These are phyloP conservation scores for Arthrobotrys sinensis DNA, from an alignment of 2,329 filamentous ascomycete species.

Conservation along the genomic window DNA sequence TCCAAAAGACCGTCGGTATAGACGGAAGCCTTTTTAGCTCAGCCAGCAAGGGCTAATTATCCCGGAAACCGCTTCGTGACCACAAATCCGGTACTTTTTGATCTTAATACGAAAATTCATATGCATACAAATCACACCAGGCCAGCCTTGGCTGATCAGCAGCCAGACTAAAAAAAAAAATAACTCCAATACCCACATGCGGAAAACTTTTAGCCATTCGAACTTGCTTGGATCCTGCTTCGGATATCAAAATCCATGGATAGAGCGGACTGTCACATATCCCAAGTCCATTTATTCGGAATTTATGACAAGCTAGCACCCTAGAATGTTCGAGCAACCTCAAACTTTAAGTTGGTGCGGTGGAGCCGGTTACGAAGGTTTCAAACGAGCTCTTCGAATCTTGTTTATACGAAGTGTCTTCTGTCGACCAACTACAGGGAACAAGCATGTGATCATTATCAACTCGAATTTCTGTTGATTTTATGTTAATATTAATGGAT, in stretches of 20 bases:
- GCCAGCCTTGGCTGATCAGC: slow-evolving; percentile 17
- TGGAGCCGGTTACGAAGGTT: slow-evolving; percentile 6
- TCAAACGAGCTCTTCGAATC: slow-evolving; percentile 33
- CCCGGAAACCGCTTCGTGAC: slow-evolving; percentile 27
- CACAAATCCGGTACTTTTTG: slow-evolving; percentile 19
- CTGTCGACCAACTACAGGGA: slow-evolving; percentile 14
- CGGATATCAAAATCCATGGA: slow-evolving; percentile 42
- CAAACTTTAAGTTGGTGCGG: slow-evolving; percentile 20
- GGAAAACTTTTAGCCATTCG: slow-evolving; percentile 48
- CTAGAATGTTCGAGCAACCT: slow-evolving; percentile 45
- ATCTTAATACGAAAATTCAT: slow-evolving; percentile 29
- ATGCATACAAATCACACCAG: slow-evolving; percentile 21
- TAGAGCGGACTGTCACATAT: slow-evolving; percentile 34
- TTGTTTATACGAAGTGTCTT: neutral
- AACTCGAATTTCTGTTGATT: neutral
- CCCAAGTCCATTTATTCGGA: slow-evolving; percentile 59
- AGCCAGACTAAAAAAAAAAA: slow-evolving; percentile 17
- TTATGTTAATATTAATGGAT: neutral
- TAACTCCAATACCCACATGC: slow-evolving; percentile 18
- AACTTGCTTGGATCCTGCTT: slow-evolving; percentile 22
- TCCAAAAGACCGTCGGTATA: neutral
- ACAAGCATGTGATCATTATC: slow-evolving; percentile 14
- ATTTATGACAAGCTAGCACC: slow-evolving; percentile 48
- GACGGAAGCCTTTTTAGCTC: slow-evolving; percentile 14
- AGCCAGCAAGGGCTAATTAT: slow-evolving; percentile 41